A percentile compares a stretch with the other conserved stretches of the same genome.
Conservation (phyloP, 108 stramenopile species). For the Chaetoceros muelleri region DNA sequence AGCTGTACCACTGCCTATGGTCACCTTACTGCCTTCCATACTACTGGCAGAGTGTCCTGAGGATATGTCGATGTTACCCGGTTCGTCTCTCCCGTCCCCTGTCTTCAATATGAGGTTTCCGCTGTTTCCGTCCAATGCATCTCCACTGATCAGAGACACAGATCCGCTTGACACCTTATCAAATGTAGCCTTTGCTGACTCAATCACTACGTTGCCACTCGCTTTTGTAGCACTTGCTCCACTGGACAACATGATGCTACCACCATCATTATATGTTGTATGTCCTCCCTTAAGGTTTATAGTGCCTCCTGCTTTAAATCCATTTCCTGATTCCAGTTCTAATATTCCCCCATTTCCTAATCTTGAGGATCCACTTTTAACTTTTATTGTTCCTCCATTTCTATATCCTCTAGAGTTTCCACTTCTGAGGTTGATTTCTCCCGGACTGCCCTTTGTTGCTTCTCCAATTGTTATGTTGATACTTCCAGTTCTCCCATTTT, state of each 20-base stretch:
- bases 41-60: background rate
- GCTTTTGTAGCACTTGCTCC: slow-evolving; percentile 5
- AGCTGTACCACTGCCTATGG: background rate
- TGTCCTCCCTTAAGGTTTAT: slow-evolving; percentile 5
- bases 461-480: slow-evolving; percentile 5
- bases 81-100: background rate
- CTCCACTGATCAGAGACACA: background rate
- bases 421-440: background rate
- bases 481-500: slow-evolving; percentile 7
- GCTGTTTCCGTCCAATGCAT: background rate
- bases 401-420: background rate
- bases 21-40: background rate
- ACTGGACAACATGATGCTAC: background rate
- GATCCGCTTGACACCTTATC: background rate
- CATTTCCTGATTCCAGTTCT: slow-evolving; percentile 3
- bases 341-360: slow-evolving; percentile 1
- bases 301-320: slow-evolving; percentile 5
- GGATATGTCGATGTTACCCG: background rate
- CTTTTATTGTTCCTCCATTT: background rate
- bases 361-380: slow-evolving; percentile 1
- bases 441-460: slow-evolving; percentile 3
- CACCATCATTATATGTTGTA: background rate
- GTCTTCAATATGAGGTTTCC: background rate
- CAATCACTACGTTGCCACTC: slow-evolving; percentile 8
- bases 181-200: background rate